phyloP scores from a whole-genome alignment of 1,139 yeast species.

The Saccharomyces hybrid region DNA sequence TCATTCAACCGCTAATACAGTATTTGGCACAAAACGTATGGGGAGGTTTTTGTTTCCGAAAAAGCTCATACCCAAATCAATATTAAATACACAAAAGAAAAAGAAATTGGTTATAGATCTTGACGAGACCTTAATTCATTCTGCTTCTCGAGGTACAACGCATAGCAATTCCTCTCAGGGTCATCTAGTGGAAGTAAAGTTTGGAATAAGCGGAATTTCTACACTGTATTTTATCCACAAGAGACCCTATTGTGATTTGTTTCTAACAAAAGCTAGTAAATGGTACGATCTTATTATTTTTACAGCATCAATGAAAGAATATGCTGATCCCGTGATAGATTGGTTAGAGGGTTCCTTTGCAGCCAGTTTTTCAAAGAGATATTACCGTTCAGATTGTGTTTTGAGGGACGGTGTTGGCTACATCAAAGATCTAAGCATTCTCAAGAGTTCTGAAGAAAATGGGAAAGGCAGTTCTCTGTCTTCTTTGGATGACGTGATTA shows the following conservation, averaged over 20 bases:
- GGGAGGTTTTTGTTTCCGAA: slow-evolving; percentile 40
- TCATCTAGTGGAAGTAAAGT: slow-evolving; percentile 79
- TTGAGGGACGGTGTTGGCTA: slow-evolving; percentile 75
- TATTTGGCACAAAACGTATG: slow-evolving; percentile 26
- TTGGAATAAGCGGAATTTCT: slow-evolving; percentile 42
- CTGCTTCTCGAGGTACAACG: slow-evolving; percentile 61
- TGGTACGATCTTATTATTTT: slow-evolving; percentile 89
- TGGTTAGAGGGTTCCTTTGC: slow-evolving; percentile 52
- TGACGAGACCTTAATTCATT: slow-evolving; percentile 90
- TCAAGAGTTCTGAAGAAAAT: slow-evolving; percentile 22
- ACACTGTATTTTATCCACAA: slow-evolving; percentile 85
- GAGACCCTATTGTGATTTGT: slow-evolving; percentile 84
- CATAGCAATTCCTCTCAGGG: slow-evolving; percentile 37
- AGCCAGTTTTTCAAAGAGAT: slow-evolving; percentile 40
- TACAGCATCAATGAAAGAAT: slow-evolving; percentile 90
- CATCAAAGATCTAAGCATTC: slow-evolving; percentile 67
- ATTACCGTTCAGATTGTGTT: slow-evolving; percentile 75
- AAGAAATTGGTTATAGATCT: slow-evolving; percentile 80
- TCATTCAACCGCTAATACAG: slow-evolving; percentile 4
- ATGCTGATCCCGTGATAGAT: slow-evolving; percentile 95
- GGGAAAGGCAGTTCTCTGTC: slow-evolving; percentile 33
- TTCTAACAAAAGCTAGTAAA: slow-evolving; percentile 64
- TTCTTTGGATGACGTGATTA: slow-evolving; percentile 56
- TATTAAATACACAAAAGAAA: slow-evolving; percentile 33
- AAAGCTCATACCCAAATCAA: slow-evolving; percentile 34